These are phyloP conservation scores for Hortiboletus flavorubellus DNA, from an alignment of 768 basidiomycete species.

Conservation along the genomic window DNA sequence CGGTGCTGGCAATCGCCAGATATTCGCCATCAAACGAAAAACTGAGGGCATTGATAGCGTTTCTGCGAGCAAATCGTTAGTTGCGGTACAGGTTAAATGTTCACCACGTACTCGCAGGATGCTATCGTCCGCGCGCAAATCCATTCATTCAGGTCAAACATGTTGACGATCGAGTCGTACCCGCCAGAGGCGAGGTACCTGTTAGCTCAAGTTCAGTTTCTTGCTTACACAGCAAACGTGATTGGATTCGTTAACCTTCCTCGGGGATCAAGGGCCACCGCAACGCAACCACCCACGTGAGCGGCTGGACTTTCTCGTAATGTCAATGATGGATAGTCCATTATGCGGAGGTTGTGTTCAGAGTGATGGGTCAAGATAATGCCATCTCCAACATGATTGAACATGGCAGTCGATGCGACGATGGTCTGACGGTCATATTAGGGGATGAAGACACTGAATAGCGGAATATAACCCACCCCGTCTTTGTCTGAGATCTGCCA, in stretches of 20 bases:
- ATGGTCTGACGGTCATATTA: constrained; percentile 35
- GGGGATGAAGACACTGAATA: neutral
- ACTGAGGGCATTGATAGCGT: constrained; percentile 68
- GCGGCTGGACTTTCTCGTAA: constrained; percentile 63
- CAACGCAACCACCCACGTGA: constrained; percentile 77
- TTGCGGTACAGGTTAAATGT: neutral
- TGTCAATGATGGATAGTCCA: constrained; percentile 63
- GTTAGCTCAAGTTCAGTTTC: constrained; percentile 4
- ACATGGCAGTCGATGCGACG: constrained; percentile 62
- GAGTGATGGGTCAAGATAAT: constrained; percentile 63
- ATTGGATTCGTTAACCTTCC: constrained; percentile 46
- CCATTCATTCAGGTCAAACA: constrained; percentile 80
- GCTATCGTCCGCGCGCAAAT: constrained; percentile 75
- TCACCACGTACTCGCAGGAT: constrained; percentile 66
- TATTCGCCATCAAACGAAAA: constrained; percentile 86
- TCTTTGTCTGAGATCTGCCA: constrained; percentile 42
- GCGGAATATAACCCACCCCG: constrained; percentile 6
- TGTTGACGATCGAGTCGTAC: constrained; percentile 76
- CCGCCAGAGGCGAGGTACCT: constrained; percentile 81
- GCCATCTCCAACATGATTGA: constrained; percentile 73
- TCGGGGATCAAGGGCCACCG: constrained; percentile 76
- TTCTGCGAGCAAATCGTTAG: constrained; percentile 36
- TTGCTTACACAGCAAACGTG: neutral
- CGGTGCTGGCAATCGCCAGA: constrained; percentile 69
- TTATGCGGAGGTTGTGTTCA: constrained; percentile 61